Evolutionary conservation across 495 filamentous ascomycete species (phyloP).

Genomic region (Acidiella bohemica): DNA sequence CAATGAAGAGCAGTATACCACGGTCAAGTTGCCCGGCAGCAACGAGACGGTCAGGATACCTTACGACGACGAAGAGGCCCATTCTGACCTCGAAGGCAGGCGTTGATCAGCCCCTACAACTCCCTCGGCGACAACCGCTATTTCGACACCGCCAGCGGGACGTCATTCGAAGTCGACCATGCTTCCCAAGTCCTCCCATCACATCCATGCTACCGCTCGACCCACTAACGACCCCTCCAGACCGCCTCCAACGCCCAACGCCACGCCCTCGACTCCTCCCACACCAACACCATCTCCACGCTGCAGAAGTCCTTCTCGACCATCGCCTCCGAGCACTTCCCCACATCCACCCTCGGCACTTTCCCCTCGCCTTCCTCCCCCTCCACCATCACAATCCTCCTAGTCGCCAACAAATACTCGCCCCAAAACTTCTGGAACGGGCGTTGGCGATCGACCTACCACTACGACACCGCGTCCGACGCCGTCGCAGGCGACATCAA

Average conservation of each 20-base stretch:
- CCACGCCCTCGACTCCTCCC: constrained; percentile 62
- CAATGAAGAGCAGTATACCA: constrained; percentile 85
- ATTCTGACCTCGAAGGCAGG: constrained; percentile 32
- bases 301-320: constrained; percentile 60
- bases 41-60: constrained; percentile 48
- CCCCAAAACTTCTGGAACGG: constrained; percentile 99
- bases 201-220: constrained; percentile 2
- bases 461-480: constrained; percentile 50
- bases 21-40: constrained; percentile 75
- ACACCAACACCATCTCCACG: constrained; percentile 69
- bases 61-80: neutral
- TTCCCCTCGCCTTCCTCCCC: constrained; percentile 69
- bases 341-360: constrained; percentile 62
- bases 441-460: constrained; percentile 82
- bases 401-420: constrained; percentile 92
- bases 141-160: constrained; percentile 74
- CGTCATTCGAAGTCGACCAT: constrained; percentile 81
- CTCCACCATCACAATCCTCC: constrained; percentile 59
- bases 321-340: constrained; percentile 85
- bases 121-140: constrained; percentile 64
- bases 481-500: constrained; percentile 54
- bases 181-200: constrained; percentile 46
- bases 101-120: constrained; percentile 79
- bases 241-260: constrained; percentile 75
- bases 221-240: constrained; percentile 31